Evolutionary conservation across 1,139 yeast species (phyloP).

Genomic region (Candida neerlandica): DNA sequence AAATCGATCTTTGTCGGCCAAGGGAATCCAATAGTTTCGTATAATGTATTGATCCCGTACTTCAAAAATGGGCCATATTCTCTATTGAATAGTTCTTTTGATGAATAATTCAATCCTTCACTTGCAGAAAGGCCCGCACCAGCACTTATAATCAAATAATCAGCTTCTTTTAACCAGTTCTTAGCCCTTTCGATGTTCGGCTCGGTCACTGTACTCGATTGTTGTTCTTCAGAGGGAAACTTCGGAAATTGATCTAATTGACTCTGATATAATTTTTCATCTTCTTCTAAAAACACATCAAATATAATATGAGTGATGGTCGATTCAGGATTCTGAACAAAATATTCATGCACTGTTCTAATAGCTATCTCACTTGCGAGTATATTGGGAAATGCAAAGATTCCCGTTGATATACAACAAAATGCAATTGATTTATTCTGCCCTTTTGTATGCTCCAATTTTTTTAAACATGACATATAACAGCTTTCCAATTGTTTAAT

Average conservation of each 20-base stretch:
- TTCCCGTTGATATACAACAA: conserved; percentile 14
- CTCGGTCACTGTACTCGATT: background rate
- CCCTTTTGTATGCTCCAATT: conserved; percentile 4
- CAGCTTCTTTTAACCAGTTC: conserved; percentile 6
- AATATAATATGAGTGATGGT: conserved; percentile 10
- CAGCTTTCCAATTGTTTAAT: conserved; percentile 7
- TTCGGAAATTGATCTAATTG: background rate
- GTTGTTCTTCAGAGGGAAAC: background rate
- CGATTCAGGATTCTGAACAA: conserved; percentile 1
- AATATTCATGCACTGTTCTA: conserved; percentile 5
- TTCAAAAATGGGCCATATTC: conserved; percentile 12
- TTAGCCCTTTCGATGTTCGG: conserved; percentile 6
- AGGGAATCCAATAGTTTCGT: conserved; percentile 12
- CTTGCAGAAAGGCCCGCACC: conserved; percentile 15
- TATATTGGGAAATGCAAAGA: conserved; percentile 11
- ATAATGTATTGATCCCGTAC: conserved; percentile 9
- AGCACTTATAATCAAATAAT: conserved; percentile 10
- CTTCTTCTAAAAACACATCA: conserved; percentile 12
- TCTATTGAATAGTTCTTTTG: conserved; percentile 7
- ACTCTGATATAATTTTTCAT: conserved; percentile 4
- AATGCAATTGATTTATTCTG: conserved; percentile 10
- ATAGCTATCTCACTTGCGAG: conserved; percentile 11
- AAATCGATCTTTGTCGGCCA: conserved; percentile 12
- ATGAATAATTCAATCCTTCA: conserved; percentile 12
- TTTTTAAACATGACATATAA: conserved; percentile 9